Evolutionary conservation across 768 basidiomycete genomes (phyloP).

Genomic region (Holtermannia corniformis): DNA sequence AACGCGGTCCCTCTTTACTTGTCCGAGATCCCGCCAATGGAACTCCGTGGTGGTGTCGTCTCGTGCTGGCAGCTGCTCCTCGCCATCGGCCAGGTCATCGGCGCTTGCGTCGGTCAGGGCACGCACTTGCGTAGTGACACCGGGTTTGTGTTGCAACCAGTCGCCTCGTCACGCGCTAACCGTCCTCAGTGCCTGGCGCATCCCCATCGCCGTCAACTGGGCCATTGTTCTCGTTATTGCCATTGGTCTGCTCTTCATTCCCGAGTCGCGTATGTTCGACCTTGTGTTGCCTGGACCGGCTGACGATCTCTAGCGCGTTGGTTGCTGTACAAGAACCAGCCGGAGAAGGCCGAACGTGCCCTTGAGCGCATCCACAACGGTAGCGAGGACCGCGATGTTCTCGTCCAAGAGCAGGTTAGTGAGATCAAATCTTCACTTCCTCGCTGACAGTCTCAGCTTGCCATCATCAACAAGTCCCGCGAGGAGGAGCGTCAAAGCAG

Average conservation of each 20-base stretch:
- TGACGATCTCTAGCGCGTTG: slow-evolving; percentile 24
- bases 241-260: slow-evolving; percentile 26
- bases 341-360: slow-evolving; percentile 32
- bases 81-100: slow-evolving; percentile 41
- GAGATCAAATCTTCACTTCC: too few relatives aligned
- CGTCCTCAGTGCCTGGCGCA: slow-evolving; percentile 21
- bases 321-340: slow-evolving; percentile 32
- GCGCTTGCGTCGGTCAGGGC: slow-evolving; percentile 39
- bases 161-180: neutral
- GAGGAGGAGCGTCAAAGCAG: slow-evolving; percentile 27
- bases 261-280: slow-evolving; percentile 29
- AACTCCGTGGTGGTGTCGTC: slow-evolving; percentile 39
- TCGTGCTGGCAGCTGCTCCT: slow-evolving; percentile 39
- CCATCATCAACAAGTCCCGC: slow-evolving; percentile 29
- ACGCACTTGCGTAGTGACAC: slow-evolving; percentile 22
- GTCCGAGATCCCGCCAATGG: slow-evolving; percentile 38
- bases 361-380: slow-evolving; percentile 30
- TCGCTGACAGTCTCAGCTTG: too few relatives aligned
- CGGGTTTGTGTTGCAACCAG: slow-evolving; percentile 4
- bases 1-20: slow-evolving; percentile 39
- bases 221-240: slow-evolving; percentile 30
- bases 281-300: neutral
- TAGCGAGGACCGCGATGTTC: slow-evolving; percentile 20
- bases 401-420: slow-evolving; percentile 31
- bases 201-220: slow-evolving; percentile 39